A percentile compares a stretch with the other conserved stretches of the same genome.
These are phyloP conservation scores for Quercus suber DNA, from an alignment of 306 rosid species.

Conservation along the genomic window DNA sequence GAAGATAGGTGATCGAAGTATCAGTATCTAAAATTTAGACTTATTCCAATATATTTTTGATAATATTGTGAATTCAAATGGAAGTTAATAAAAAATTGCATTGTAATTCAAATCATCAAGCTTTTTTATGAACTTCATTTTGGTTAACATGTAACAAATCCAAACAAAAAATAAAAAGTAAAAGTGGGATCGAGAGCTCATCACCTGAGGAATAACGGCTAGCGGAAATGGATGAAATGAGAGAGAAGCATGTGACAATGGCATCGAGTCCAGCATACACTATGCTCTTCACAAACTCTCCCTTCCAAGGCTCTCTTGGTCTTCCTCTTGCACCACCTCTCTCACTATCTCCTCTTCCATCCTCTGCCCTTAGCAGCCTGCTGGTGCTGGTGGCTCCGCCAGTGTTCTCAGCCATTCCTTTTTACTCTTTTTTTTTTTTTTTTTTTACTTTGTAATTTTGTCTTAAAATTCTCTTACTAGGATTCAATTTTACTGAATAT, in stretches of 20 bases:
- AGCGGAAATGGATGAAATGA: slow-evolving; percentile 62
- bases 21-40: too few species aligned
- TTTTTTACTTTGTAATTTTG: not conserved
- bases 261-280: slow-evolving; percentile 60
- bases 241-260: slow-evolving; percentile 55
- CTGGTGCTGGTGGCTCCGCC: slow-evolving; percentile 12
- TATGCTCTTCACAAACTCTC: slow-evolving; percentile 44
- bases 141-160: too few species aligned
- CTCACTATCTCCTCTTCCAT: not conserved
- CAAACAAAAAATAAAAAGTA: too few species aligned
- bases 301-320: slow-evolving; percentile 63
- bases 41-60: too few species aligned
- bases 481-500: not conserved
- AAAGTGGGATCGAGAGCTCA: not conserved
- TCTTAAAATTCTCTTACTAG: not conserved
- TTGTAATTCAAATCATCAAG: too few species aligned
- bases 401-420: slow-evolving; percentile 1
- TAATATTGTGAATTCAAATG: too few species aligned
- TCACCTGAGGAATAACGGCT: slow-evolving; percentile 38
- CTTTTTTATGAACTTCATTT: too few species aligned
- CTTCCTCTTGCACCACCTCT: slow-evolving; percentile 21
- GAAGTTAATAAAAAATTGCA: too few species aligned
- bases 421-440: not conserved
- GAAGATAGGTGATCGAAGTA: too few species aligned
- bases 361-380: slow-evolving; percentile 14